A percentile compares a stretch with the other conserved stretches of the same genome.
phyloP scores from a whole-genome alignment of 2,329 filamentous ascomycete species.

The Talaromyces sp. region DNA sequence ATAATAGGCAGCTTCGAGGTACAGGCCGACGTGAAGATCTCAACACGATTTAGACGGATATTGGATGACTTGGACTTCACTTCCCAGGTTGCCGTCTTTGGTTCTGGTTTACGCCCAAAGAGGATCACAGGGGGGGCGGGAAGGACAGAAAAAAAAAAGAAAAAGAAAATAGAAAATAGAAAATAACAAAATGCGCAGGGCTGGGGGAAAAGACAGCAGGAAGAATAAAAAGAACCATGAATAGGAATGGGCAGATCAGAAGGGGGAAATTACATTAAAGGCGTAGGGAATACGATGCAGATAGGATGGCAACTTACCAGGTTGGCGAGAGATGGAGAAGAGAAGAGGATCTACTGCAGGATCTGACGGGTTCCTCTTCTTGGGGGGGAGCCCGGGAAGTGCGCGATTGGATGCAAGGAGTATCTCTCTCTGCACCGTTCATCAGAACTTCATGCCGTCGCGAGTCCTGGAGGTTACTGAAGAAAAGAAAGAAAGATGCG shows the following conservation, averaged over 20 bases:
- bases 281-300: too few relatives aligned
- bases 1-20: too few relatives aligned
- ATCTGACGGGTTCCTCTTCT: constrained; percentile 23
- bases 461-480: too few relatives aligned
- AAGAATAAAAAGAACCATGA: constrained; percentile 2
- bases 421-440: too few relatives aligned
- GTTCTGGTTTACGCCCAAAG: not conserved
- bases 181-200: not conserved
- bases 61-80: too few relatives aligned
- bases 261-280: not conserved
- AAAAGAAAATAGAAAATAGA: not conserved
- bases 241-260: not conserved
- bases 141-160: not conserved
- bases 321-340: too few relatives aligned
- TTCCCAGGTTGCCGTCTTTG: not conserved
- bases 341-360: too few relatives aligned
- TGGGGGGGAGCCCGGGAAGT: not conserved
- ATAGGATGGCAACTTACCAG: constrained; percentile 20
- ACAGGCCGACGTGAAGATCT: too few relatives aligned
- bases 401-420: constrained; percentile 7
- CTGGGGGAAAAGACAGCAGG: too few relatives aligned
- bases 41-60: too few relatives aligned
- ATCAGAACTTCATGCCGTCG: too few relatives aligned
- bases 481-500: constrained; percentile 4
- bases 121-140: not conserved